Percentiles rank a stretch among this genome's conserved stretches.
These are phyloP conservation scores for Ustilago xerochloae DNA, from an alignment of 1,284 basidiomycete species.

Conservation along the genomic window DNA sequence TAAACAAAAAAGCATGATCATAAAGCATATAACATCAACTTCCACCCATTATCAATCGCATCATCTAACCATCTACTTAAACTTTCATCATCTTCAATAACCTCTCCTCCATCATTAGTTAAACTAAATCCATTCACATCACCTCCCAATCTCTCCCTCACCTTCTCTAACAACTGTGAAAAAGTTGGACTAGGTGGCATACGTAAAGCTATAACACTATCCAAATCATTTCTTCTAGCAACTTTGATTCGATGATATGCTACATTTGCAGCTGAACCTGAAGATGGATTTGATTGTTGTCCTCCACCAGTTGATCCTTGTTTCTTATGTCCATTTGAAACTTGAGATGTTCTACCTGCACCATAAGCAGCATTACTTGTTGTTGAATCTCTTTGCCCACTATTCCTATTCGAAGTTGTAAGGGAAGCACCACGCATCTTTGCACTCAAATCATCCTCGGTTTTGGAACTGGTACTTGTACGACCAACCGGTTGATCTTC, in stretches of 20 bases:
- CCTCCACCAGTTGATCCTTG: slow-evolving; percentile 38
- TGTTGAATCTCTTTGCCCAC: slow-evolving; percentile 30
- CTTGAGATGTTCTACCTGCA: slow-evolving; percentile 32
- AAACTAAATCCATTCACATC: slow-evolving; percentile 74
- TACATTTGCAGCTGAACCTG: slow-evolving; percentile 47
- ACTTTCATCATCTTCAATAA: slow-evolving; percentile 77
- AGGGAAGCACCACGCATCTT: slow-evolving; percentile 43
- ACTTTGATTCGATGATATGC: slow-evolving; percentile 91
- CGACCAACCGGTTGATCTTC: slow-evolving; percentile 47
- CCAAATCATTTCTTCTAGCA: slow-evolving; percentile 82
- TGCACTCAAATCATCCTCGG: slow-evolving; percentile 31
- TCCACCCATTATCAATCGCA: slow-evolving; percentile 77
- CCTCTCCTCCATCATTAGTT: slow-evolving; percentile 73
- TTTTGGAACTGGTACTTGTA: slow-evolving; percentile 24
- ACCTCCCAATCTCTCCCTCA: slow-evolving; percentile 83
- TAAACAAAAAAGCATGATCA: slow-evolving; percentile 2
- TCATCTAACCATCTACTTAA: slow-evolving; percentile 79
- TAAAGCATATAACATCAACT: slow-evolving; percentile 84
- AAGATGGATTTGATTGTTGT: slow-evolving; percentile 7
- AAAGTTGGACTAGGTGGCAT: slow-evolving; percentile 92
- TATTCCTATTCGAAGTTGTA: slow-evolving; percentile 8
- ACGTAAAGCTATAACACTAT: slow-evolving; percentile 96
- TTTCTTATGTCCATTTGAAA: slow-evolving; percentile 44
- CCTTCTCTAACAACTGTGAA: slow-evolving; percentile 87
- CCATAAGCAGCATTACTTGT: slow-evolving; percentile 33